Evolutionary conservation across 1,139 yeast species (phyloP).

Genomic region (Wickerhamiella pararugosa): DNA sequence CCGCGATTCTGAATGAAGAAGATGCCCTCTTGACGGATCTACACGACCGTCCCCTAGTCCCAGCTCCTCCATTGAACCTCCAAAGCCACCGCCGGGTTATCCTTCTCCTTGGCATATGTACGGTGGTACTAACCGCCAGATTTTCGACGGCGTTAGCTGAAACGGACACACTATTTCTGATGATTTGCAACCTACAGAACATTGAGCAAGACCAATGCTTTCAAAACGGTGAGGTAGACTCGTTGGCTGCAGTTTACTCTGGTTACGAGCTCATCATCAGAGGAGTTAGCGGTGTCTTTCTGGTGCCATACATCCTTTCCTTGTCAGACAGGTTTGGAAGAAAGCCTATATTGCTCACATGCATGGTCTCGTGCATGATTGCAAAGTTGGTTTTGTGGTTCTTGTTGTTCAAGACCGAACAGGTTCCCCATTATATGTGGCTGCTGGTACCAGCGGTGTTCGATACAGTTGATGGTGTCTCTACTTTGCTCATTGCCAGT

Average conservation of each 20-base stretch:
- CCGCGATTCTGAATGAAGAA: too few species aligned
- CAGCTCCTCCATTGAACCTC: too few species aligned
- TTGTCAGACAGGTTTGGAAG: constrained; percentile 15
- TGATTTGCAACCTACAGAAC: constrained; percentile 10
- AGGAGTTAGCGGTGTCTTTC: constrained; percentile 9
- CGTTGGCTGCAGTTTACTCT: constrained; percentile 11
- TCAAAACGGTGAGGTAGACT: constrained; percentile 9
- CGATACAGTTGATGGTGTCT: constrained; percentile 14
- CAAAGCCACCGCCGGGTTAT: too few species aligned
- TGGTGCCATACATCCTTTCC: constrained; percentile 11
- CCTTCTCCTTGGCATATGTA: too few species aligned
- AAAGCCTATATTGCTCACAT: constrained; percentile 10
- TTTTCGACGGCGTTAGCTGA: constrained; percentile 12
- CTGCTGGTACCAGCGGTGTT: constrained; percentile 14
- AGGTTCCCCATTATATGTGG: constrained; percentile 11
- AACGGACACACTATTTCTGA: constrained; percentile 11
- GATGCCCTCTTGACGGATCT: too few species aligned
- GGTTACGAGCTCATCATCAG: constrained; percentile 8
- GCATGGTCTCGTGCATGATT: constrained; percentile 6
- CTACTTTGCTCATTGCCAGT: constrained; percentile 12
- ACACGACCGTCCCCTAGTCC: too few species aligned
- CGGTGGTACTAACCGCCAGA: not conserved
- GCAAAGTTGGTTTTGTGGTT: constrained; percentile 11
- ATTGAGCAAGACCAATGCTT: constrained; percentile 11
- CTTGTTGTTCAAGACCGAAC: constrained; percentile 11